Evolutionary conservation across 2,329 filamentous ascomycete species (phyloP).

Genomic region (Fusarium albidum): DNA sequence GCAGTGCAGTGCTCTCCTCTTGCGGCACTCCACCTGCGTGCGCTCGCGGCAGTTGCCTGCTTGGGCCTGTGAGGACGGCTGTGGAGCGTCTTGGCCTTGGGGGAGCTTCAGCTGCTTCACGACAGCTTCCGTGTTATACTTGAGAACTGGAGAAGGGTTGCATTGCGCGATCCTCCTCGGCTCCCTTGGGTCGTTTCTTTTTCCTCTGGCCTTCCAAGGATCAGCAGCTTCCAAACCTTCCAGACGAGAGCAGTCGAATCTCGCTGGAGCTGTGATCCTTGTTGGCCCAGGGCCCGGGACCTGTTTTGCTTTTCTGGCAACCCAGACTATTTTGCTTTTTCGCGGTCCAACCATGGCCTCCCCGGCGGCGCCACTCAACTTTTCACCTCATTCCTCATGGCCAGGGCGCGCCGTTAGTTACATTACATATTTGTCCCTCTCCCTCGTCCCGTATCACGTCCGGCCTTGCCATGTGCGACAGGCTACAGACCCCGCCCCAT

Average conservation of each 20-base stretch:
- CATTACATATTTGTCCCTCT: constrained; percentile 31
- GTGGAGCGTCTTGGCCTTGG: constrained; percentile 9
- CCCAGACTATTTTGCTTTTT: constrained; percentile 38
- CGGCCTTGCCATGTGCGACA: constrained; percentile 37
- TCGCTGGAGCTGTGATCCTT: constrained; percentile 30
- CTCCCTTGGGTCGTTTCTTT: constrained; percentile 30
- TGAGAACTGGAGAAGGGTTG: constrained; percentile 20
- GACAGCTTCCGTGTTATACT: constrained; percentile 11
- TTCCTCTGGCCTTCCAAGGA: constrained; percentile 14
- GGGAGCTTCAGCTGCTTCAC: constrained; percentile 27
- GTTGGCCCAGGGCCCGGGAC: constrained; percentile 21
- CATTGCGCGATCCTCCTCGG: constrained; percentile 15
- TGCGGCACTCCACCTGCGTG: not conserved
- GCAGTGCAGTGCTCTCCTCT: too few species aligned
- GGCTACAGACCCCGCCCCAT: constrained; percentile 32
- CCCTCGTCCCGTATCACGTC: constrained; percentile 32
- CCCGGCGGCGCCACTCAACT: constrained; percentile 35
- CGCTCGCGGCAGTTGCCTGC: constrained; percentile 29
- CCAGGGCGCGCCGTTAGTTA: constrained; percentile 35
- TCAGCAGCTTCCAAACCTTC: constrained; percentile 33
- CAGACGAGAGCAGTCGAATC: constrained; percentile 27
- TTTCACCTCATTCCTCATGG: constrained; percentile 38
- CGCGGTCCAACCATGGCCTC: constrained; percentile 35
- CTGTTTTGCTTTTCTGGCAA: constrained; percentile 26
- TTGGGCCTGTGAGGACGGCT: constrained; percentile 25